Evolutionary conservation across 2,329 filamentous ascomycete species (phyloP).

Genomic region (Xylariales sp.): DNA sequence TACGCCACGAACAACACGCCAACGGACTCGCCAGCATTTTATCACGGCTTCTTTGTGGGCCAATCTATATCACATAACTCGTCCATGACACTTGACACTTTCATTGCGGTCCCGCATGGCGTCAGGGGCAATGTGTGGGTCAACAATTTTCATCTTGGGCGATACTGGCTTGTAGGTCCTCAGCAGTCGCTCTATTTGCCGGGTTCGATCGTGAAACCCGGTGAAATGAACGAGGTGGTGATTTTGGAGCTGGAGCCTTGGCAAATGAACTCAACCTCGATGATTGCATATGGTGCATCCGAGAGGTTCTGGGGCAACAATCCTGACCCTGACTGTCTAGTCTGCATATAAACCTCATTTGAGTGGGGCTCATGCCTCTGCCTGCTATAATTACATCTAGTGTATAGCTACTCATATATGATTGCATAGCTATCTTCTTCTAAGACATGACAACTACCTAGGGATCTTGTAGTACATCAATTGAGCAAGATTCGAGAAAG

Average conservation of each 20-base stretch:
- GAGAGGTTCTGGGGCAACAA: slow-evolving; percentile 25
- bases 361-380: too few relatives aligned
- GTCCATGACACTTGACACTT: slow-evolving; percentile 26
- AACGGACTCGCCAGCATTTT: slow-evolving; percentile 23
- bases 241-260: slow-evolving; percentile 39
- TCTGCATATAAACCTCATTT: slow-evolving; percentile 4
- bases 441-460: too few relatives aligned
- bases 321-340: slow-evolving; percentile 21
- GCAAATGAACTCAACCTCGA: slow-evolving; percentile 8
- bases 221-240: slow-evolving; percentile 33
- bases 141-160: slow-evolving; percentile 39
- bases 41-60: slow-evolving; percentile 26
- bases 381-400: too few relatives aligned
- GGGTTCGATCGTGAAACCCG: slow-evolving; percentile 30
- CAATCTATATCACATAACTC: slow-evolving; percentile 22
- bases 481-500: too few relatives aligned
- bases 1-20: background rate
- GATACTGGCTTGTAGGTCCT: slow-evolving; percentile 43
- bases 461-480: too few relatives aligned
- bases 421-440: too few relatives aligned
- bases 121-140: slow-evolving; percentile 42
- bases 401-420: too few relatives aligned
- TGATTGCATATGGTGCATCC: slow-evolving; percentile 19
- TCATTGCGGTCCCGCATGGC: slow-evolving; percentile 33
- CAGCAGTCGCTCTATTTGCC: slow-evolving; percentile 44